Base-by-base conservation (phyloP, 1,284 basidiomycete species). In the Fomitopsis palustris region DNA sequence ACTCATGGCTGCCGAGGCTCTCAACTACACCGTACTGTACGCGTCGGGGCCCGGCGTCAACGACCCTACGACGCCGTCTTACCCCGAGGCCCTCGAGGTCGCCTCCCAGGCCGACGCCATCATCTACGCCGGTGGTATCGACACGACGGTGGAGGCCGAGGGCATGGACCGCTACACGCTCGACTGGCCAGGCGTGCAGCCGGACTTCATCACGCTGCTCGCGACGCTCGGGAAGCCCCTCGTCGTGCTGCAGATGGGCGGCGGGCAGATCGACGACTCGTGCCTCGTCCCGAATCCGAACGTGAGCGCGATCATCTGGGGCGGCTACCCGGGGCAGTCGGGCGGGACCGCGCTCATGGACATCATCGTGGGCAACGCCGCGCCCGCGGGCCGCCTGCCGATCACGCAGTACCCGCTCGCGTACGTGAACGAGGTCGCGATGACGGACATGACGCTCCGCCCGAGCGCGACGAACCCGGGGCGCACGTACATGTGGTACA, bases 401-500 rank as follows among this genome's bases (percentile, higher is more conserved):
- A 72, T 74, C 52, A 84, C 82, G 1, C 82, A 84, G 62, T 84
- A 84, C 65, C 80, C 81, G 8, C 76, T 77, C n/a, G 70, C 66
- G 61, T 84, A 81, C 66, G 73, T 78, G 16, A 69, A 77, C 58
- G 72, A 79, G 63, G 73, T 84, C 23, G 73, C 75, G 1, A 83
- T 84, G 81, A 84, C 82, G 6, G 79, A 84, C 70, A 84, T 85
- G 82, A 72, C 68, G 10, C 71, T 84, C 31, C 81, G 81, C 35
- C 80, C 82, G 10, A 78, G 73, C 61, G 63, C 69, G 43, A 74
- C 73, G 47, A 81, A 76, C 61, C 82, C 83, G 0, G 83, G 83
- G 7, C 76, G 83, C 41, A 84, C 83, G 14, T 85, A 85, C 71
- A 81, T 78, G 62, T 84, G 82, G 83, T 84, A 78, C 72, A 75